phyloP scores from a whole-genome alignment of 1,139 yeast genomes.

The Saccharomyces hybrid region DNA sequence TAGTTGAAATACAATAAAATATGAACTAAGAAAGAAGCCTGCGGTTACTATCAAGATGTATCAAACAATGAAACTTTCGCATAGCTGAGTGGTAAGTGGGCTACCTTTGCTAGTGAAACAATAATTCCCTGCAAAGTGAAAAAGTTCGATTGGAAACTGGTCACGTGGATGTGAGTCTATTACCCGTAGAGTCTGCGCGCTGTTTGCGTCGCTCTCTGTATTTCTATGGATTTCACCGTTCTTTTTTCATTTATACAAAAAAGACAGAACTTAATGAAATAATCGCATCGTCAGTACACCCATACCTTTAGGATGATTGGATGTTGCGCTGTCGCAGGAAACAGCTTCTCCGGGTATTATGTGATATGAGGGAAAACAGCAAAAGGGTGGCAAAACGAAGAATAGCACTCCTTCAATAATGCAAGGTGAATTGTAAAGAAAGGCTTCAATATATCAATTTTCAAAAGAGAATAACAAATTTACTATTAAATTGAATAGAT shows the following conservation, averaged over 20 bases:
- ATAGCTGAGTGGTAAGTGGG: neutral
- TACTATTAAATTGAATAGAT: neutral
- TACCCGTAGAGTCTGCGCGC: neutral
- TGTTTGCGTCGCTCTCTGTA: neutral
- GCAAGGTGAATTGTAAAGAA: neutral
- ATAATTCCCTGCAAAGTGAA: neutral
- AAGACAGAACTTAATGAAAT: too few species aligned
- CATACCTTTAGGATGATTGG: neutral
- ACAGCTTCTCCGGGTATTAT: neutral
- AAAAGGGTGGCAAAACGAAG: conserved; percentile 8
- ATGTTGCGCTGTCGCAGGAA: neutral
- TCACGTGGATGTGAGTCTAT: neutral
- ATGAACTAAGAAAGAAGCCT: neutral
- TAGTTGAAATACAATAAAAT: neutral
- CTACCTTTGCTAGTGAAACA: neutral
- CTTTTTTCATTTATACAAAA: too few species aligned
- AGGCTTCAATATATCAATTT: neutral
- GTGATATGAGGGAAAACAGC: neutral
- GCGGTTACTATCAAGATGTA: too few species aligned
- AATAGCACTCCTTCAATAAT: neutral
- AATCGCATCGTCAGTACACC: neutral
- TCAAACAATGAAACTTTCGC: neutral
- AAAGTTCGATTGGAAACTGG: neutral
- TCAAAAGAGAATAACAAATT: too few species aligned
- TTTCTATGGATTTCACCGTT: too few species aligned